Evolutionary conservation across 306 rosid species (phyloP).

Genomic region (Cucurbita moschata): DNA sequence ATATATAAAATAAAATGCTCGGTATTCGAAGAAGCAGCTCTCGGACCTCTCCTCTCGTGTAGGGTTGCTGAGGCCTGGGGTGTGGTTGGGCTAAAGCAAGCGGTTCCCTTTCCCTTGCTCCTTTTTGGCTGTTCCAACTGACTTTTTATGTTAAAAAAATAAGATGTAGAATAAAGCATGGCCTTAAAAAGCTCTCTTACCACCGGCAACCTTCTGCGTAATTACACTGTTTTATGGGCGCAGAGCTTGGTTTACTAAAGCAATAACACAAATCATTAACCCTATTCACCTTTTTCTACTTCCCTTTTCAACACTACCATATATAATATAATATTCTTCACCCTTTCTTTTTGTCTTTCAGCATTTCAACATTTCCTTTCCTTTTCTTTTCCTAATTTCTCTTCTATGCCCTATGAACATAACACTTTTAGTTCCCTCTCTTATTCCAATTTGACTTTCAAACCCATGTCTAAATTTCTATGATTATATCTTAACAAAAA

Average conservation of each 20-base stretch:
- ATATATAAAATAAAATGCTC: background rate
- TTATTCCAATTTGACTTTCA: no score
- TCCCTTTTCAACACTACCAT: conserved; percentile 25
- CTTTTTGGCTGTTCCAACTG: background rate
- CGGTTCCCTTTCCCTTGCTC: background rate
- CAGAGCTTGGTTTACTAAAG: conserved; percentile 32
- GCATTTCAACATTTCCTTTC: no score
- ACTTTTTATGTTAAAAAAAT: background rate
- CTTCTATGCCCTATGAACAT: no score
- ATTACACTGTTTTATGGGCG: conserved; percentile 29
- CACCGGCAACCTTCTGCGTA: conserved; percentile 26
- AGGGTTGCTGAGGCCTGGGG: background rate
- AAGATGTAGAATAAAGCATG: conserved; percentile 10
- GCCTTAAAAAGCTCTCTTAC: conserved; percentile 1
- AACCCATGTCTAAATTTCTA: no score
- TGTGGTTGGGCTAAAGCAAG: background rate
- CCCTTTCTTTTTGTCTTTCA: background rate
- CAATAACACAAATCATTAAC: conserved; percentile 43
- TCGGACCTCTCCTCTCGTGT: background rate
- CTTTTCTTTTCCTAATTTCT: no score
- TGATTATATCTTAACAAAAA: no score
- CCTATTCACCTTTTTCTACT: conserved; percentile 22
- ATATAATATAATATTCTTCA: background rate
- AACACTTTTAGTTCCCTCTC: no score
- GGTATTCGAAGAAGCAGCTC: background rate